Base-by-base conservation (phyloP, 768 basidiomycete species). In the Xerocomellus chrysenteron region DNA sequence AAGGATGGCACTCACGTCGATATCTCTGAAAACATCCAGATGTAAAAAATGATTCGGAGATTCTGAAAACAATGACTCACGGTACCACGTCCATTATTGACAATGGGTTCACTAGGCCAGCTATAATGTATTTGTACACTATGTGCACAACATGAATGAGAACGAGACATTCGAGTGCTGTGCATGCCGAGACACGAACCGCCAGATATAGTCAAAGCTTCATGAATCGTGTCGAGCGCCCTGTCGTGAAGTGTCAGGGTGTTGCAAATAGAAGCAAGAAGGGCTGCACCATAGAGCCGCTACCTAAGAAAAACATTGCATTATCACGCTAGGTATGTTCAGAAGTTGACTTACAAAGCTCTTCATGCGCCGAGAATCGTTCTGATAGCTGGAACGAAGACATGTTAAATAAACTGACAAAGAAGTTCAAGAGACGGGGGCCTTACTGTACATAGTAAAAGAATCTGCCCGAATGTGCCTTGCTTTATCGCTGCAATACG, bases 391-490 rank as follows among this genome's bases (percentile, higher is more conserved):
- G 3, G 3, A 13, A 14, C 17, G 2, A 26, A 9, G 16, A 9
- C 0, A 5, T 6, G 10, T n/a, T n/a, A n/a, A n/a, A 26, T 37
- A 12, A 32, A 12, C 12, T 9, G 14, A 41, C 4, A 17, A 32
- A 46, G 10, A 2, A 11, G 5, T 7, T 3, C 0, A 0, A 12
- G 3, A 32, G 19, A 17, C 1, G 1, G 21, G 10, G 12, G 1
- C 16, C 50, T 4, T 4, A 64, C 57, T 59, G 57, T 0, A 54
- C 28, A 24, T 35, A 61, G n/a, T 61, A 61, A 12, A 49, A 49
- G 50, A 61, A 61, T 19, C 58, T 61, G 26, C 32, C 2, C 19
- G 11, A 11, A 21, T 8, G 30, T 2, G 10, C 1, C 16, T 21
- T 14, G 7, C n/a, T 30, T 11, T 2, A 36, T 24, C 26, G 13